Base-by-base conservation (phyloP, 257 asterid species). In the Ilex aquifolium region DNA sequence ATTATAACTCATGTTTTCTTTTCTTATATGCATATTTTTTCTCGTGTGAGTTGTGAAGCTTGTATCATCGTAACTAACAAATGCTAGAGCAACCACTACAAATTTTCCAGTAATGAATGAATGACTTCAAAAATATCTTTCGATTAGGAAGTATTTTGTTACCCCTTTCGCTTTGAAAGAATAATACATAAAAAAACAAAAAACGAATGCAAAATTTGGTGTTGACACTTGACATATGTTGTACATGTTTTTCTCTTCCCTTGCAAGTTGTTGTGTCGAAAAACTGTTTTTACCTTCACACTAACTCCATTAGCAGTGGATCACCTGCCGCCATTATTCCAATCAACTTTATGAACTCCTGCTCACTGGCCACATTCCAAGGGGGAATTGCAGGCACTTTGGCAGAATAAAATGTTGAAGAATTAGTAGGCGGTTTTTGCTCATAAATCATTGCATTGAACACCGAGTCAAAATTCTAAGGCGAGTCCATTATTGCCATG, bases 291-390 rank as follows among this genome's bases (percentile, higher is more conserved):
- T n/a, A n/a, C n/a, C 40, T 36, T 82, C 84, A 92, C 32, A 87
- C 88, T 65, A 93, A 78, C 77, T 93, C 99, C 99, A 93, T 77
- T 39, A 93, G 77, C 64, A 93, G 69, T 4, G 99, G 99, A 67
- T 93, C 99, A 10, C 99, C 99, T 1, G 91, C 95, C 1, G 99
- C 97, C 99, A 93, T 90, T 50, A 82, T 66, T 74, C 96, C 81
- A 42, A 90, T 65, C 32, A 93, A 82, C 80, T 79, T 82, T 30
- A 93, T 93, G 69, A 93, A 93, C 67, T 93, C 96, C 66, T 93
- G 96, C 75, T 93, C 99, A 12, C 83, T 81, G 8, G 92, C 73
- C 36, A 92, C 85, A 15, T 74, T 85, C 99, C 97, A 92, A 2
- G 99, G 99, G 66, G 83, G 97, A 77, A 93, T 60, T 0, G 97